Conservation (phyloP, 2,329 filamentous ascomycete genomes). For the Talaromyces sp. region DNA sequence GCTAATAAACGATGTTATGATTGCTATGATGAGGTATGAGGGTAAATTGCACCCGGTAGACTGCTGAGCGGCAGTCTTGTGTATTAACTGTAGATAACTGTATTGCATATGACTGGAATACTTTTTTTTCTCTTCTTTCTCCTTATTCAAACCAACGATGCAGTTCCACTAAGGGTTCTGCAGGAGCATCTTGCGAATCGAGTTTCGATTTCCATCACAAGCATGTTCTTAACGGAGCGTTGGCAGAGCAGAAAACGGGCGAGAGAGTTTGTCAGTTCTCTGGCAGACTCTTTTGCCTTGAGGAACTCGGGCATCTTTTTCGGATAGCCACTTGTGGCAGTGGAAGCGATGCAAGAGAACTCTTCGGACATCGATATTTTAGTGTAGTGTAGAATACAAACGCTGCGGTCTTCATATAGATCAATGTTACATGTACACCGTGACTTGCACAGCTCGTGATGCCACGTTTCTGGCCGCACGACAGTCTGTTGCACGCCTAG, state of each 20-base stretch:
- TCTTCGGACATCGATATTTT: conserved; percentile 27
- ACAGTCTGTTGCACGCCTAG: neutral
- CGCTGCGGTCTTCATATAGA: neutral
- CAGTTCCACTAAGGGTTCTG: conserved; percentile 61
- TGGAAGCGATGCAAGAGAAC: conserved; percentile 36
- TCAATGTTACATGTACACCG: neutral
- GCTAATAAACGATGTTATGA: conserved; percentile 8
- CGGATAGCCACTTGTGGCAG: conserved; percentile 17
- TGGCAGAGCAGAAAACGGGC: conserved; percentile 51
- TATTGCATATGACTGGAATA: neutral
- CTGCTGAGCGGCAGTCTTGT: neutral
- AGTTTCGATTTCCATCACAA: conserved; percentile 40
- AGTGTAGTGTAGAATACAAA: neutral
- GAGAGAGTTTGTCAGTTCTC: conserved; percentile 16
- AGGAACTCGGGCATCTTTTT: conserved; percentile 34
- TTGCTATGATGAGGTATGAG: conserved; percentile 3
- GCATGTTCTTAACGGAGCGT: conserved; percentile 75
- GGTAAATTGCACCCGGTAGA: neutral
- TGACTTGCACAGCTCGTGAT: neutral
- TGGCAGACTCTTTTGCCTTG: conserved; percentile 13
- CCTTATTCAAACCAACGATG: conserved; percentile 56
- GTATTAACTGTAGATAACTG: neutral
- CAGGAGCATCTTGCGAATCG: conserved; percentile 57
- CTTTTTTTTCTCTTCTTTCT: conserved; percentile 8
- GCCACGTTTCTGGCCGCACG: neutral